Evolutionary conservation across 2,329 filamentous ascomycete genomes (phyloP).

Genomic region (Ophiostoma perfectum): DNA sequence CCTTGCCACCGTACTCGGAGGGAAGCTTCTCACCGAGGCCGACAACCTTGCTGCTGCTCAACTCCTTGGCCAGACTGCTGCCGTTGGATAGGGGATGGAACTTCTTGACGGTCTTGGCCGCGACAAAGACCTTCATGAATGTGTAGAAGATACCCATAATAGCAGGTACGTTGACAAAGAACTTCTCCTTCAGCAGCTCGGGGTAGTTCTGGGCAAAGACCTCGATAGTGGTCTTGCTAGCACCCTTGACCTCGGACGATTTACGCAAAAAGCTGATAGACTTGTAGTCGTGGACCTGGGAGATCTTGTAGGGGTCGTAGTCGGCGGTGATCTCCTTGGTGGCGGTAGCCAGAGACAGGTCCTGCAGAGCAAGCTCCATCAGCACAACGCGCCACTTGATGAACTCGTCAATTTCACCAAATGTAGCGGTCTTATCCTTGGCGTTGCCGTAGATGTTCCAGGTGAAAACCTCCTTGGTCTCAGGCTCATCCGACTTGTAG

Average conservation of each 20-base stretch:
- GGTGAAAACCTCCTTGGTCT: constrained; percentile 62
- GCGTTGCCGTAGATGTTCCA: constrained; percentile 93
- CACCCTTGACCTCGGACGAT: constrained; percentile 68
- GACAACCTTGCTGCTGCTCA: constrained; percentile 47
- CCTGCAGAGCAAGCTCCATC: constrained; percentile 78
- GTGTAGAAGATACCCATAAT: constrained; percentile 86
- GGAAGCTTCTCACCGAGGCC: constrained; percentile 61
- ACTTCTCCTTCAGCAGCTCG: constrained; percentile 82
- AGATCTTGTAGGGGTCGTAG: constrained; percentile 80
- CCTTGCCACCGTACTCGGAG: constrained; percentile 72
- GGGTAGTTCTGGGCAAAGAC: constrained; percentile 79
- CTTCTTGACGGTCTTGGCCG: constrained; percentile 68
- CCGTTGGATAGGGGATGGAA: constrained; percentile 76
- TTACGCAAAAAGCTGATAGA: constrained; percentile 80
- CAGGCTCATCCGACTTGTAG: constrained; percentile 35
- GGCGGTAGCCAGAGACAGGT: constrained; percentile 64
- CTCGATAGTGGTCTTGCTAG: constrained; percentile 74
- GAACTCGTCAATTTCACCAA: constrained; percentile 71
- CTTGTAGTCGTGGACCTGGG: constrained; percentile 91
- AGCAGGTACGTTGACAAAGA: constrained; percentile 88
- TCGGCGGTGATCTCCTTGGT: constrained; percentile 67
- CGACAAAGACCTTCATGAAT: constrained; percentile 69
- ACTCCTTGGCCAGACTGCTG: constrained; percentile 57
- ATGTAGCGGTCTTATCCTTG: constrained; percentile 73
- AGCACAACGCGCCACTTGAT: constrained; percentile 83